phyloP scores from a whole-genome alignment of 177 flowering plant species.

The Vitis hybrid region DNA sequence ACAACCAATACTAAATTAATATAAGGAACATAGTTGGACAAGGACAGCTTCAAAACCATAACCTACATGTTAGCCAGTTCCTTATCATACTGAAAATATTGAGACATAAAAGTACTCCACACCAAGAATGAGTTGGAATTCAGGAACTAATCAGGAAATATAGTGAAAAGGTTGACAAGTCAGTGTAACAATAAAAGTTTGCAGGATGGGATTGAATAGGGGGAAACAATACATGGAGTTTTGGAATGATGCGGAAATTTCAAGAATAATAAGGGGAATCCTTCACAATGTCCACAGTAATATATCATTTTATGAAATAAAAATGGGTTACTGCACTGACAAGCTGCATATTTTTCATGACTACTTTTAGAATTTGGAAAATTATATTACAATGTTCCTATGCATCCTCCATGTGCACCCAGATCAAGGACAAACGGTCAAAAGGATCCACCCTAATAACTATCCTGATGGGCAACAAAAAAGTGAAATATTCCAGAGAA shows the following conservation, averaged over 20 bases:
- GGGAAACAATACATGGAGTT: background rate
- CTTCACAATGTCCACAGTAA: background rate
- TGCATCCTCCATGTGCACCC: no score
- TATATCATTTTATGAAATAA: no score
- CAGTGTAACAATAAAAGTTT: background rate
- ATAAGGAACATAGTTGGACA: background rate
- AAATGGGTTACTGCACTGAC: no score
- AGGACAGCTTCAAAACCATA: background rate
- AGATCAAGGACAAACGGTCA: no score
- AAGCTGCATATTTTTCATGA: no score
- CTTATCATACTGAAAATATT: background rate
- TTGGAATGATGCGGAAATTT: background rate
- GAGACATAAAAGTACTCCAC: background rate
- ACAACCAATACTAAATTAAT: no score
- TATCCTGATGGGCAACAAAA: no score
- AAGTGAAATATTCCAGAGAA: no score
- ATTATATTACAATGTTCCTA: no score
- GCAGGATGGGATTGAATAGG: no score
- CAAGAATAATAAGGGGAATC: background rate
- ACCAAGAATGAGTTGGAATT: background rate
- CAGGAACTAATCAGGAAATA: background rate
- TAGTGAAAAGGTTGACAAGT: background rate
- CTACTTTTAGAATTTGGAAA: no score
- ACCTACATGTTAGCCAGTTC: background rate
- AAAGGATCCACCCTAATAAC: no score